Evolutionary conservation across 2,329 filamentous ascomycete genomes (phyloP), one percentile per base, ranked within the genome.

Genomic region (Fusarium oligoseptatum): DNA sequence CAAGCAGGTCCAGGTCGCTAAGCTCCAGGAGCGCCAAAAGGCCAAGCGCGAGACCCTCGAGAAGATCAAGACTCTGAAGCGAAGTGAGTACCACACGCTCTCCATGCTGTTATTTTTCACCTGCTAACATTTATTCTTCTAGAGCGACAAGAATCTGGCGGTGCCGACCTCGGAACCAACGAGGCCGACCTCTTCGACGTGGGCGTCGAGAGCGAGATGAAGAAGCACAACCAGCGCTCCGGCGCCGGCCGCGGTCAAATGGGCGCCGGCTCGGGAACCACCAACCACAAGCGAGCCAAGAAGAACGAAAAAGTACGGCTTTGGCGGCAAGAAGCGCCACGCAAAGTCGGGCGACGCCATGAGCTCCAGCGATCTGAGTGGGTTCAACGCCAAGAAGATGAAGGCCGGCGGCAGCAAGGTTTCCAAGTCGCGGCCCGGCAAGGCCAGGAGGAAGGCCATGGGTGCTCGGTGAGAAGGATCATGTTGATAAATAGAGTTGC

Each of bases 1-100:
- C 82, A 99, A 99, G 87, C 94, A 97, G 83, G 97, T 98, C 63
- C 97, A 99, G 87, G 91, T 98, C 70, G 95, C 95, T 69, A 98
- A 98, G 88, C 86, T 97, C 83, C 96, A 98, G 85, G 96, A 99
- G 89, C 89, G 97, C 58, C 92, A 94, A 60, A 97, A 97, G 89
- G 92, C 92, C 81, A 98, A 98, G 92, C 92, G 91, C 78, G 94
- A 97, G 73, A 97, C 95, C 5, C 87, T 99, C 74, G 97, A 98
- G 78, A 98, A 98, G 89, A 98, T 99, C 81, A 95, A 95, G 85
- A 89, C 91, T 32, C 86, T 99, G 79, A 99, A 99, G 91, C 91
- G 95, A 87, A 99, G 96, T 98, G 89, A 77, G 94, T 90, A 50
- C 50, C 6, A 14, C 24, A 14, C 20, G 3, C 22, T 20, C 22